A percentile compares a stretch with the other conserved stretches of the same genome.
Conservation (phyloP, 2,329 filamentous ascomycete species). For the Pseudogymnoascus sp. region DNA sequence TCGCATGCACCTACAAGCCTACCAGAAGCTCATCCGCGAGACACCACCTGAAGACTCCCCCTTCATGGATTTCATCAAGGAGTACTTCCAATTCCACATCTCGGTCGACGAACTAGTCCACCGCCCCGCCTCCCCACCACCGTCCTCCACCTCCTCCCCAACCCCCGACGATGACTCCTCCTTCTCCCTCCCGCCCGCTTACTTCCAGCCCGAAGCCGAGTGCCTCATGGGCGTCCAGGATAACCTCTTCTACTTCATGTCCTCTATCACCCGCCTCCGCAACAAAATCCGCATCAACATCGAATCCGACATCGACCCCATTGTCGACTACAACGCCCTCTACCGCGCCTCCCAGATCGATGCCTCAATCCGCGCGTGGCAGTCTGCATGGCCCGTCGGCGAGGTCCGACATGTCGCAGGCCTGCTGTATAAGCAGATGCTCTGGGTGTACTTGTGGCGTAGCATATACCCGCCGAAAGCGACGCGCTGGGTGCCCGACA, state of each 20-base stretch:
- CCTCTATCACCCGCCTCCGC: conserved; percentile 68
- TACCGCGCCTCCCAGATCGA: conserved; percentile 70
- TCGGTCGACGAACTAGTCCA: conserved; percentile 54
- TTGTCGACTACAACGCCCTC: conserved; percentile 64
- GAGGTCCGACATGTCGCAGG: conserved; percentile 46
- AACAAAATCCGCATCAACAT: conserved; percentile 65
- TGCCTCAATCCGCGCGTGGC: conserved; percentile 63
- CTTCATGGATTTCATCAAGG: conserved; percentile 62
- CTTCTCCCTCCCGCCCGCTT: conserved; percentile 18
- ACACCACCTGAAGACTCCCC: conserved; percentile 54
- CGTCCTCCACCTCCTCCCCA: neutral
- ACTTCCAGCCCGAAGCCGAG: conserved; percentile 18
- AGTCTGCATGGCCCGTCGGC: conserved; percentile 47
- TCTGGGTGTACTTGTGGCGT: conserved; percentile 55
- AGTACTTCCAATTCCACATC: conserved; percentile 80
- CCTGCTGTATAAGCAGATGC: conserved; percentile 55
- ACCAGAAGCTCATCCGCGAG: conserved; percentile 59
- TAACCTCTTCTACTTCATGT: conserved; percentile 69
- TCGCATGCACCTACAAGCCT: conserved; percentile 68
- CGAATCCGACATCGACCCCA: conserved; percentile 50
- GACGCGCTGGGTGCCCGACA: conserved; percentile 31
- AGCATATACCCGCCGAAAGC: conserved; percentile 48
- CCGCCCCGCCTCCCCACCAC: conserved; percentile 25
- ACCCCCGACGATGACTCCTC: neutral
- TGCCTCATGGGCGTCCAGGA: conserved; percentile 74